phyloP scores from a whole-genome alignment of 129 eudicot species.

The Sambucus nigra region DNA sequence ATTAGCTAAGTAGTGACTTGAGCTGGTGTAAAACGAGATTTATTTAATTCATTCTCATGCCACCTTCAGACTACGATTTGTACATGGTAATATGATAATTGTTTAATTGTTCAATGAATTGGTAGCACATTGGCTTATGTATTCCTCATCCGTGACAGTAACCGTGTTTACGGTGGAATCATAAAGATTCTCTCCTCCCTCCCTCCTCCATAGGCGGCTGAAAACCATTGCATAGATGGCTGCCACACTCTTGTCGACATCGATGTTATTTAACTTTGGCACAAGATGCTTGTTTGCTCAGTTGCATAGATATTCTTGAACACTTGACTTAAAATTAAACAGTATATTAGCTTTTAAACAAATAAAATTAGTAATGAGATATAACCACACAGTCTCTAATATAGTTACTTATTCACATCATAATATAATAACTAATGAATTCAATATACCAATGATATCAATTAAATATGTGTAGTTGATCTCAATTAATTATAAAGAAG shows the following conservation, averaged over 20 bases:
- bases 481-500: too few species aligned
- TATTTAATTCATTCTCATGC: constrained; percentile 40
- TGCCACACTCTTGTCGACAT: constrained; percentile 70
- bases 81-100: constrained; percentile 47
- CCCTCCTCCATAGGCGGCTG: constrained; percentile 59
- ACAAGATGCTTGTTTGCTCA: constrained; percentile 67
- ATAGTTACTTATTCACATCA: too few species aligned
- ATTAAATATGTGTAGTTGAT: too few species aligned
- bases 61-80: constrained; percentile 47
- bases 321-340: too few species aligned
- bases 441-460: too few species aligned
- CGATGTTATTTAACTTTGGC: constrained; percentile 64
- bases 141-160: constrained; percentile 38
- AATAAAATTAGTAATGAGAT: too few species aligned
- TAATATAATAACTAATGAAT: too few species aligned
- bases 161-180: constrained; percentile 40
- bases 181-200: constrained; percentile 42
- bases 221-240: constrained; percentile 78
- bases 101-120: constrained; percentile 47
- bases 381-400: too few species aligned
- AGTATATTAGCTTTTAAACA: too few species aligned
- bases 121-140: constrained; percentile 42
- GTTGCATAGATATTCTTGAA: constrained; percentile 65
- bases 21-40: constrained; percentile 44
- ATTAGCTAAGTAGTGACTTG: constrained; percentile 15